Conservation (phyloP, 1,139 yeast genomes). For the Candida pseudoviswanathii region DNA sequence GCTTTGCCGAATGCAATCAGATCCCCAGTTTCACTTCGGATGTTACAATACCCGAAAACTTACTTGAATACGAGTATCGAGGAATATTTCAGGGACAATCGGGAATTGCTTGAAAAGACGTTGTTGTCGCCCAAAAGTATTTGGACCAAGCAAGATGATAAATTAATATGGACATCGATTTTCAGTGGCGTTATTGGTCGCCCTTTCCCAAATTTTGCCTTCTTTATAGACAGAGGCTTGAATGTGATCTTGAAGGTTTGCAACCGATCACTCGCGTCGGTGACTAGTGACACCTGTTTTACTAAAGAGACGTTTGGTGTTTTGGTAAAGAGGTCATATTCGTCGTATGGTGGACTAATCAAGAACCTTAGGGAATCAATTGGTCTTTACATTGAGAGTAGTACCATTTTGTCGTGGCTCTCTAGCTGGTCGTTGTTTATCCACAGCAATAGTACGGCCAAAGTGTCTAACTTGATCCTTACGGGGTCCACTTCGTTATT, state of each 20-base stretch:
- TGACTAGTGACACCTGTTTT: constrained; percentile 23
- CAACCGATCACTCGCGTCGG: constrained; percentile 15
- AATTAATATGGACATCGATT: constrained; percentile 31
- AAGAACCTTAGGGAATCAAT: constrained; percentile 36
- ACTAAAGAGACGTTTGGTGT: constrained; percentile 31
- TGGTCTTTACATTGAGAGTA: constrained; percentile 35
- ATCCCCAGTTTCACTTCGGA: constrained; percentile 2
- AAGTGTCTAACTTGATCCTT: constrained; percentile 34
- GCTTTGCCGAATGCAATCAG: constrained; percentile 20
- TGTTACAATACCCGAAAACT: constrained; percentile 7
- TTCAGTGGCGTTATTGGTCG: constrained; percentile 29
- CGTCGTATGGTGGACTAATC: constrained; percentile 38
- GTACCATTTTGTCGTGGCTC: constrained; percentile 41
- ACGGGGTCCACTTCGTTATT: constrained; percentile 40
- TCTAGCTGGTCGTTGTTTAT: constrained; percentile 42
- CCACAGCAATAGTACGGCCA: constrained; percentile 36
- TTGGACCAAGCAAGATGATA: constrained; percentile 15
- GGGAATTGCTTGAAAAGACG: background rate
- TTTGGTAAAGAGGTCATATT: constrained; percentile 36
- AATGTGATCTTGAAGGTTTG: constrained; percentile 32
- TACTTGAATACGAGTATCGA: background rate
- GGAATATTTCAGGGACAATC: background rate
- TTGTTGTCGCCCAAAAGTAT: constrained; percentile 1
- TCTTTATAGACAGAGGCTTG: constrained; percentile 42
- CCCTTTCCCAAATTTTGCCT: constrained; percentile 32